These are phyloP conservation scores for Coniosporium tulheliwenetii DNA, from an alignment of 2,329 filamentous ascomycete genomes.

Conservation along the genomic window DNA sequence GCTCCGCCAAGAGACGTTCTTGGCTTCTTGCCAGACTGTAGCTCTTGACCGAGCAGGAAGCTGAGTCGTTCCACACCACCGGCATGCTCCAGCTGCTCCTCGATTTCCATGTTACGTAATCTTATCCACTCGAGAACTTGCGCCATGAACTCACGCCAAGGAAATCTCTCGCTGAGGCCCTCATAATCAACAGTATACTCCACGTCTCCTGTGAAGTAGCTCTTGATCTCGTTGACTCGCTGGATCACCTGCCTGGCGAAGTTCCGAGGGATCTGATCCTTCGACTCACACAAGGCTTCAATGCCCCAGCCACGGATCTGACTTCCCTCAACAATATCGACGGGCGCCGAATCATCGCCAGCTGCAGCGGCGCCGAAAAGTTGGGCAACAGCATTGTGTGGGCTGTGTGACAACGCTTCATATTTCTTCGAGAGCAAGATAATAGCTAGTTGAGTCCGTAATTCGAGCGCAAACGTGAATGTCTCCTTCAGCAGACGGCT, in stretches of 20 bases:
- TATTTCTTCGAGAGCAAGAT: slow-evolving; percentile 19
- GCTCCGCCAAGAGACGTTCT: slow-evolving; percentile 5
- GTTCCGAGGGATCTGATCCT: slow-evolving; percentile 19
- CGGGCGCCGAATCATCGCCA: slow-evolving; percentile 2
- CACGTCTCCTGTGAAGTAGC: slow-evolving; percentile 16
- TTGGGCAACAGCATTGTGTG: slow-evolving; percentile 20
- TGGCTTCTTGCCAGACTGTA: slow-evolving; percentile 9
- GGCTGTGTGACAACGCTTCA: slow-evolving; percentile 17
- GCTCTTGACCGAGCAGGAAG: slow-evolving; percentile 12
- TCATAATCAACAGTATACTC: slow-evolving; percentile 25
- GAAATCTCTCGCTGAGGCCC: slow-evolving; percentile 27
- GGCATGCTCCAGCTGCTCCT: slow-evolving; percentile 21
- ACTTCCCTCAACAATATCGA: slow-evolving; percentile 1
- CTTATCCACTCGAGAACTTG: slow-evolving; percentile 31
- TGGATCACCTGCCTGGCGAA: slow-evolving; percentile 19
- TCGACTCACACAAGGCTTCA: slow-evolving; percentile 19
- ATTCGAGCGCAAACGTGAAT: slow-evolving; percentile 33
- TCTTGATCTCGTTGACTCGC: slow-evolving; percentile 22
- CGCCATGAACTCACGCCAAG: slow-evolving; percentile 33
- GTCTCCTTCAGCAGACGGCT: slow-evolving; percentile 27
- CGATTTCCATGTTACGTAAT: slow-evolving; percentile 28
- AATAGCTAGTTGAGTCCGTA: slow-evolving; percentile 40
- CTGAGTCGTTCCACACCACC: slow-evolving; percentile 28
- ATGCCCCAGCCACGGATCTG: slow-evolving; percentile 18
- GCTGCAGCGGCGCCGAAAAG: slow-evolving; percentile 22